Base-by-base conservation (phyloP, 208 protist species). In the Leishmania major region DNA sequence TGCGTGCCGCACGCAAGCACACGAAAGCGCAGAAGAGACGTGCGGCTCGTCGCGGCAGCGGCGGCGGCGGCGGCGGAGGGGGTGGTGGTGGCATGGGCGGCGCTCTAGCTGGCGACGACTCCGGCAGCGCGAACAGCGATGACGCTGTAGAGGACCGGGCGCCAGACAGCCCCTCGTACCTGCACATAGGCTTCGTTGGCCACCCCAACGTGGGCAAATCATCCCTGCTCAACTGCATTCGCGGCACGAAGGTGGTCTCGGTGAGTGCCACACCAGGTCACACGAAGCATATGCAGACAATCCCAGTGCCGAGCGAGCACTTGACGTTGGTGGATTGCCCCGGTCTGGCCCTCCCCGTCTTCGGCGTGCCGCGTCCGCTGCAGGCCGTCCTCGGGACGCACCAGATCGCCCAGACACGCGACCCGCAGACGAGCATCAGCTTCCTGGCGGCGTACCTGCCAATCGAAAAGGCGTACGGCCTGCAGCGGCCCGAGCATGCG, bases 211-310 rank as follows among this genome's bases (percentile, higher is more conserved):
- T 99, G 5, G 99, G 99, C 59, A 99, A 99, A 88, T 98, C 93
- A 13, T 97, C 94, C 59, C 79, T 99, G 67, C 90, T 99, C 31
- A 99, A 99, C 89, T 98, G 92, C 84, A 91, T 99, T 57, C 92
- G 98, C 53, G 98, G 97, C 49, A 97, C 93, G 43, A 99, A 99
- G 80, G 98, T 99, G 17, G 98, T 99, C 25, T 97, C 92, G 28
- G 93, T 97, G n/a, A 98, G 93, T 72, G 81, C 90, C 28, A 99
- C 97, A 25, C 95, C 99, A 7, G 99, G 99, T 1, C 98, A 99
- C 88, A 99, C 98, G 31, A 99, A 99, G 80, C 97, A 99, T 77
- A 81, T 99, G 45, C 98, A 99, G 87, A 99, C 98, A 1, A 99
- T 99, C 53, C 94, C 94, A 45, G 84, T 99, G 13, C 91, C 95